These are phyloP conservation scores for Moelleriella libera DNA, from an alignment of 2,329 filamentous ascomycete genomes.

Conservation along the genomic window DNA sequence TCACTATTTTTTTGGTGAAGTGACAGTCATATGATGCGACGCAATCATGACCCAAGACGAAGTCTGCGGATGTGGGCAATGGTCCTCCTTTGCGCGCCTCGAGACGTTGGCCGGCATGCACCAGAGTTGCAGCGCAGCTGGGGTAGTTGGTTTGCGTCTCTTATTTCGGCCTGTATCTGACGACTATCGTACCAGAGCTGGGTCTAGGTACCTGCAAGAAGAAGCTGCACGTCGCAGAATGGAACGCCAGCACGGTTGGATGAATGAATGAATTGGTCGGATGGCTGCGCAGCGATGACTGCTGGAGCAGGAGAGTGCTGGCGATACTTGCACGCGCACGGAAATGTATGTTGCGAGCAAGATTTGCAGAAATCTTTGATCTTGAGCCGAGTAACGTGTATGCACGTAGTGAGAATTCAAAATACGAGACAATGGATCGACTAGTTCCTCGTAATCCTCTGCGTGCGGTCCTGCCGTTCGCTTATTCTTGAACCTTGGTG, in stretches of 20 bases:
- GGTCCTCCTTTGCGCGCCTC: background rate
- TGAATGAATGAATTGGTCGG: background rate
- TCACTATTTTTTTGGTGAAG: too few relatives aligned
- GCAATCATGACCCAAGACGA: background rate
- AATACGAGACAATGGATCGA: background rate
- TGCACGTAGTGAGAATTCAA: background rate
- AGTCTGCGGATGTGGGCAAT: background rate
- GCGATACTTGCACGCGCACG: too few relatives aligned
- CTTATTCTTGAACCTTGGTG: background rate
- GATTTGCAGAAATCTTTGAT: too few relatives aligned
- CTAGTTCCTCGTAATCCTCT: background rate
- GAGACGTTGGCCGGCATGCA: background rate
- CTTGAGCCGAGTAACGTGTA: too few relatives aligned
- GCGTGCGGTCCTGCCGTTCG: background rate
- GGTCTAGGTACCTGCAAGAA: background rate
- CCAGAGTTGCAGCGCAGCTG: background rate
- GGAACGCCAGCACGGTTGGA: background rate
- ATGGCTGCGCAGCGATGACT: background rate
- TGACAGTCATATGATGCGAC: background rate
- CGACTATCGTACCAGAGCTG: background rate
- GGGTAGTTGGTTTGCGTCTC: background rate
- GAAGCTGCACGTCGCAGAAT: background rate
- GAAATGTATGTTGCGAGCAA: too few relatives aligned
- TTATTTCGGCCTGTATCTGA: background rate
- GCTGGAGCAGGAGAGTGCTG: background rate